Evolutionary conservation across 345 rosid species (phyloP).

Genomic region (Acer saccharum): DNA sequence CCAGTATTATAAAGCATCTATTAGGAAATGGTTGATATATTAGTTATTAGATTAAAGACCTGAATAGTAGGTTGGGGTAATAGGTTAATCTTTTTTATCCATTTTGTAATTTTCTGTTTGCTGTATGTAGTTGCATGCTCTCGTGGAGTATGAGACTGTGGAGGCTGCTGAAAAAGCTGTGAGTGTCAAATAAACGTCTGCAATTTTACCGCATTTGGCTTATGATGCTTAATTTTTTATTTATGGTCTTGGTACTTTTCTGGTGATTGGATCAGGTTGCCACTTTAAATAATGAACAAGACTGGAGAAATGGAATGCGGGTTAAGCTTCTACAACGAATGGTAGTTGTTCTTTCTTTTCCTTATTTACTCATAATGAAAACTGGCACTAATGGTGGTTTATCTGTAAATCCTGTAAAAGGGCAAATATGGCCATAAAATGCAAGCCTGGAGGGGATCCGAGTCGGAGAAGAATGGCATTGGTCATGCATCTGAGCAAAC

Average conservation of each 20-base stretch:
- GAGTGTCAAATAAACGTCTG: conserved; percentile 31
- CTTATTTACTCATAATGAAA: background rate
- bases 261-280: conserved; percentile 57
- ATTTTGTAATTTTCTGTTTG: conserved; percentile 7
- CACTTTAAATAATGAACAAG: conserved; percentile 72
- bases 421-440: conserved; percentile 61
- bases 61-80: background rate
- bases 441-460: conserved; percentile 60
- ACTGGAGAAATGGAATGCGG: conserved; percentile 94
- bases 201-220: background rate
- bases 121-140: conserved; percentile 67
- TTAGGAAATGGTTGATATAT: background rate
- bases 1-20: background rate
- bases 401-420: conserved; percentile 35
- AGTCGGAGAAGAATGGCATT: conserved; percentile 48
- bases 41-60: background rate
- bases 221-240: conserved; percentile 9
- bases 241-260: conserved; percentile 10
- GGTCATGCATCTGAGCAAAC: conserved; percentile 44
- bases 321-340: conserved; percentile 73
- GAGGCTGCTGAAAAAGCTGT: conserved; percentile 96
- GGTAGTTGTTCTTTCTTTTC: conserved; percentile 39
- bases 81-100: background rate
- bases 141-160: conserved; percentile 79
- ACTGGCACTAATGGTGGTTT: conserved; percentile 15